phyloP scores from a whole-genome alignment of 2,329 filamentous ascomycete species.

The Fusarium oxysporum region DNA sequence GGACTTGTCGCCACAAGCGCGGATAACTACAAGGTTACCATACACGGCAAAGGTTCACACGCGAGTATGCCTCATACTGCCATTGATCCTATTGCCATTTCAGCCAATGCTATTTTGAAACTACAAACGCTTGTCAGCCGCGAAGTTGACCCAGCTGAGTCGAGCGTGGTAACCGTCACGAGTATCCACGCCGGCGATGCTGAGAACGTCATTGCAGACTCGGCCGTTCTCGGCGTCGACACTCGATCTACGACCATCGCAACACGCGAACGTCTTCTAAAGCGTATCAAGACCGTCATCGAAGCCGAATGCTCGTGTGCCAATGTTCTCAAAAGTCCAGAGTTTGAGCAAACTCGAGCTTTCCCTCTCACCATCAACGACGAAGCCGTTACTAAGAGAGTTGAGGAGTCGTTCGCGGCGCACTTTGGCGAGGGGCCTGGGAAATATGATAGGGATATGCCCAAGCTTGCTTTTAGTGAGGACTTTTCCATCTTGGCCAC shows the following conservation, averaged over 20 bases:
- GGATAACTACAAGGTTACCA: constrained; percentile 46
- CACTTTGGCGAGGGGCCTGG: constrained; percentile 54
- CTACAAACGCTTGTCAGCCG: constrained; percentile 49
- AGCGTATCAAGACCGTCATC: constrained; percentile 57
- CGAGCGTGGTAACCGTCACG: constrained; percentile 58
- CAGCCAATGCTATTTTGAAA: constrained; percentile 10
- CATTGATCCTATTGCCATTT: constrained; percentile 14
- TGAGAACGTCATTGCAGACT: constrained; percentile 59
- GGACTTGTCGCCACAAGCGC: constrained; percentile 44
- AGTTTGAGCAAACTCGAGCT: constrained; percentile 53
- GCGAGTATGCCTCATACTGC: constrained; percentile 27
- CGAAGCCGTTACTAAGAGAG: constrained; percentile 51
- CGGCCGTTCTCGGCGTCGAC: constrained; percentile 55
- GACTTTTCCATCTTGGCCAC: constrained; percentile 59
- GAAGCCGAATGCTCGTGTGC: constrained; percentile 64
- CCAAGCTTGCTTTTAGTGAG: constrained; percentile 62
- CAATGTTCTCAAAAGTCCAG: constrained; percentile 56
- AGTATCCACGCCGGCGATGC: constrained; percentile 56
- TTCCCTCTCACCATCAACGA: constrained; percentile 67
- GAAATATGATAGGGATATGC: constrained; percentile 51
- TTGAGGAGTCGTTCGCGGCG: constrained; percentile 57
- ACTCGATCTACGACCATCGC: constrained; percentile 51
- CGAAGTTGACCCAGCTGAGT: constrained; percentile 50
- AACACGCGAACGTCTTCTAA: constrained; percentile 50
- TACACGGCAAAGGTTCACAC: constrained; percentile 51